Conservation (phyloP, 2,329 filamentous ascomycete genomes). For the Apiospora malaysiana region DNA sequence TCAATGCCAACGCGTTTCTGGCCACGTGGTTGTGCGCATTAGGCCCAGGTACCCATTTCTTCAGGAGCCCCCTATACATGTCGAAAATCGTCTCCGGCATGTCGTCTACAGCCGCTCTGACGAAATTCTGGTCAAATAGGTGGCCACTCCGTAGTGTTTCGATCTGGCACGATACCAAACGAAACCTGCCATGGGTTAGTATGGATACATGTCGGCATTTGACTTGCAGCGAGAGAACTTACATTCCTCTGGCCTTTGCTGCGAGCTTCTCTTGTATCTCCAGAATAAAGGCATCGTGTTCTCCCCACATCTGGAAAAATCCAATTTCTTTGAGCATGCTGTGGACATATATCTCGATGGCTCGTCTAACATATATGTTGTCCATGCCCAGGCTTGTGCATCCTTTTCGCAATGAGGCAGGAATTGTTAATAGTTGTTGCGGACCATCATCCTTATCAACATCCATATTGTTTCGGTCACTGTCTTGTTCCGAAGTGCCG, state of each 20-base stretch:
- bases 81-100: conserved; percentile 1
- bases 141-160: conserved; percentile 28
- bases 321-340: conserved; percentile 25
- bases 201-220: background rate
- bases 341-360: conserved; percentile 34
- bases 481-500: background rate
- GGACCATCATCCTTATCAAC: background rate
- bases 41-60: background rate
- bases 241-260: conserved; percentile 31
- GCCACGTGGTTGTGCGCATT: conserved; percentile 27
- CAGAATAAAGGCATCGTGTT: conserved; percentile 22
- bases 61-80: background rate
- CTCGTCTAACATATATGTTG: conserved; percentile 34
- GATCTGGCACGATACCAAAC: conserved; percentile 35
- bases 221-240: background rate
- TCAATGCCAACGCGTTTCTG: conserved; percentile 34
- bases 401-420: background rate
- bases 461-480: background rate
- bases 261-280: conserved; percentile 28
- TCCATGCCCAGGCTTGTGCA: conserved; percentile 32
- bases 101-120: conserved; percentile 22
- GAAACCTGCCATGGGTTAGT: conserved; percentile 30
- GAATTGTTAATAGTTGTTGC: background rate
- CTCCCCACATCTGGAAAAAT: background rate
- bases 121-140: conserved; percentile 19